Percentiles rank a stretch among this genome's conserved stretches.
phyloP scores from a whole-genome alignment of 2,329 filamentous ascomycete species.

The Pseudocercospora macadamiae region DNA sequence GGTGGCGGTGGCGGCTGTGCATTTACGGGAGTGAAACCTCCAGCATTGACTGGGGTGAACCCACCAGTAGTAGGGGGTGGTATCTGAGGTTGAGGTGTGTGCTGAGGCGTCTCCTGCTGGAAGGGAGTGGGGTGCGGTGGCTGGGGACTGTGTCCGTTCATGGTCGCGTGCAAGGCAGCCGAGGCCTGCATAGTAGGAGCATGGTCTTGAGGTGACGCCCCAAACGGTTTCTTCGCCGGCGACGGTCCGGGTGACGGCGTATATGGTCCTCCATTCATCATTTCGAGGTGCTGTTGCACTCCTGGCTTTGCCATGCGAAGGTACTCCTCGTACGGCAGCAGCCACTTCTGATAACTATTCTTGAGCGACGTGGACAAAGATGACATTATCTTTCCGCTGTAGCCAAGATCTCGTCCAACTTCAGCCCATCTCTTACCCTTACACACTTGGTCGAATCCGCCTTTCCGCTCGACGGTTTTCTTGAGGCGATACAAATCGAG shows the following conservation, averaged over 20 bases:
- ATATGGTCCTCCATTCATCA: conserved; percentile 88
- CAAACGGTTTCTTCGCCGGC: conserved; percentile 64
- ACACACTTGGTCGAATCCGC: conserved; percentile 95
- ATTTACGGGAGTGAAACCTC: conserved; percentile 70
- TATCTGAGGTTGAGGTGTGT: conserved; percentile 44
- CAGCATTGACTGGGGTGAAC: conserved; percentile 72
- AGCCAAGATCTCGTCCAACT: conserved; percentile 92
- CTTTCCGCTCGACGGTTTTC: conserved; percentile 91
- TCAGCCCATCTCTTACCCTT: conserved; percentile 99
- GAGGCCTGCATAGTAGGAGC: conserved; percentile 68
- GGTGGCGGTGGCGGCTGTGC: conserved; percentile 38
- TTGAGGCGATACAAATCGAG: conserved; percentile 94
- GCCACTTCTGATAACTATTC: conserved; percentile 96
- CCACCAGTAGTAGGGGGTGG: conserved; percentile 64
- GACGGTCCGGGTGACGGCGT: conserved; percentile 76
- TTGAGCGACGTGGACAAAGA: conserved; percentile 96
- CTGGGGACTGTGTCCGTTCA: conserved; percentile 43
- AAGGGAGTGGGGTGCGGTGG: conserved; percentile 18
- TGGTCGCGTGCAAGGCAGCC: conserved; percentile 59
- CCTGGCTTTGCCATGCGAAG: conserved; percentile 86
- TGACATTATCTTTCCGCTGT: conserved; percentile 99
- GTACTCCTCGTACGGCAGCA: conserved; percentile 96
- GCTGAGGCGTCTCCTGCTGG: conserved; percentile 49
- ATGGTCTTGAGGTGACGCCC: conserved; percentile 56
- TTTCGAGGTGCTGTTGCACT: conserved; percentile 93